Evolutionary conservation across 306 rosid genomes (phyloP), one percentile per base, ranked within the genome.

Genomic region (Fagus sylvatica): DNA sequence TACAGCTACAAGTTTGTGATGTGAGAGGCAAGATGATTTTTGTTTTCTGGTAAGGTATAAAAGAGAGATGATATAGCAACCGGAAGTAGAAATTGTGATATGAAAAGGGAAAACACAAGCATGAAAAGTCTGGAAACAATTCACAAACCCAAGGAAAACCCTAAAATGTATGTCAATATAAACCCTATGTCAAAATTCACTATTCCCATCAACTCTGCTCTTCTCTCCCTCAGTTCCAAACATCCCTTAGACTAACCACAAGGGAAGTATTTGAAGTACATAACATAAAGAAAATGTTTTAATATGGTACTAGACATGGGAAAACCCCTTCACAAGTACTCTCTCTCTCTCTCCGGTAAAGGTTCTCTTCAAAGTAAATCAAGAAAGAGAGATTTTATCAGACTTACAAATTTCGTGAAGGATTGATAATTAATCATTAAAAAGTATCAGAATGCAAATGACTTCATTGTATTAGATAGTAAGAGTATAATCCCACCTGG

Each of bases 401-500:
- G 13, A 46, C 15, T 10, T 2, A 12, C 9, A 46, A 46, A 46
- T 46, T 46, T 46, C 51, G 11, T 0, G 11, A 46, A 7, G 62
- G 6, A 22, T 19, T 56, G 33, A 19, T n/a, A 19, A 56, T 56
- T 56, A 56, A 22, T 56, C 30, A 49, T 49, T 49, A 16, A 15
- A 8, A 11, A 49, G 54, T 49, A 9, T 49, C 16, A 12, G 54
- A 49, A 49, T 49, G 12, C 54, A 49, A 49, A 22, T n/a, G 28
- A 22, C 28, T 22, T 22, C 28, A 22, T 22, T 22, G 28, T 22
- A 22, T 22, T 22, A 22, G 28, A 22, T 22, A 22, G 41, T 53
- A 79, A 53, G 61, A 79, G 74, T 13, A 16, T 48, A 77, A 56
- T 6, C 75, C 5, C 73, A 91, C 97, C 90, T 75, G 97, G 85